Percentiles rank a stretch among this genome's conserved stretches.
Conservation (phyloP, 805 yeast species). For the Cyberlindnera bimundalis region DNA sequence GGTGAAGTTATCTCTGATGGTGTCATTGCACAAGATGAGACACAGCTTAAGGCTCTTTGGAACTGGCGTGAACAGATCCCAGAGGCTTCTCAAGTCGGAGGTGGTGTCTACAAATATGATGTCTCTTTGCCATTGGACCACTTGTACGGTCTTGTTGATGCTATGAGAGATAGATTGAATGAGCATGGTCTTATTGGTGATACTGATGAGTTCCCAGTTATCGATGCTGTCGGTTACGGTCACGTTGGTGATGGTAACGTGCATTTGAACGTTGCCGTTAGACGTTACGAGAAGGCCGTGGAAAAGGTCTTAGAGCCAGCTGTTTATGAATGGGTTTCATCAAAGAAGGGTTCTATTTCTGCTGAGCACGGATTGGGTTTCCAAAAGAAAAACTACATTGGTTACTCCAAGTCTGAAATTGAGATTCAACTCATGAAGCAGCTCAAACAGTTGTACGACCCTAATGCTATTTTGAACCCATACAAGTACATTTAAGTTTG, state of each 20-base stretch:
- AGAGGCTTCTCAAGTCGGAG: slow-evolving; percentile 78
- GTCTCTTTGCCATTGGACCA: slow-evolving; percentile 85
- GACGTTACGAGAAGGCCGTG: slow-evolving; percentile 74
- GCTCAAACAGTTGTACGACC: slow-evolving; percentile 81
- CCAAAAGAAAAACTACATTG: slow-evolving; percentile 89
- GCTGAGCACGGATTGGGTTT: slow-evolving; percentile 98
- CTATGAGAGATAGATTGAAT: slow-evolving; percentile 57
- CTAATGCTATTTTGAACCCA: slow-evolving; percentile 89
- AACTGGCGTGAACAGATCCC: slow-evolving; percentile 93
- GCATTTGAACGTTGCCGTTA: slow-evolving; percentile 88
- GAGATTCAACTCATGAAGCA: slow-evolving; percentile 76
- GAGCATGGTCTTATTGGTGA: slow-evolving; percentile 59
- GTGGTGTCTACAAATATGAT: slow-evolving; percentile 97
- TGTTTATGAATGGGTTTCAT: slow-evolving; percentile 83
- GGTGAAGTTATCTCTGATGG: slow-evolving; percentile 86
- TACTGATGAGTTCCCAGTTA: slow-evolving; percentile 70
- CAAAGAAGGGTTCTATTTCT: slow-evolving; percentile 78
- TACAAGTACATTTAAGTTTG: slow-evolving; percentile 72
- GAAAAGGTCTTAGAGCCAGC: slow-evolving; percentile 88
- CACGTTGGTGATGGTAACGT: slow-evolving; percentile 97
- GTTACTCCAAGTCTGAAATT: slow-evolving; percentile 71
- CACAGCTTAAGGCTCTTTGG: slow-evolving; percentile 84
- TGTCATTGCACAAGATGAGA: slow-evolving; percentile 91
- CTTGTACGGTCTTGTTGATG: slow-evolving; percentile 79
- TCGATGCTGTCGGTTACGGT: slow-evolving; percentile 94